Evolutionary conservation across 2,329 filamentous ascomycete genomes (phyloP), one percentile per base, ranked within the genome.

Genomic region (Berkeleyomyces basicola): DNA sequence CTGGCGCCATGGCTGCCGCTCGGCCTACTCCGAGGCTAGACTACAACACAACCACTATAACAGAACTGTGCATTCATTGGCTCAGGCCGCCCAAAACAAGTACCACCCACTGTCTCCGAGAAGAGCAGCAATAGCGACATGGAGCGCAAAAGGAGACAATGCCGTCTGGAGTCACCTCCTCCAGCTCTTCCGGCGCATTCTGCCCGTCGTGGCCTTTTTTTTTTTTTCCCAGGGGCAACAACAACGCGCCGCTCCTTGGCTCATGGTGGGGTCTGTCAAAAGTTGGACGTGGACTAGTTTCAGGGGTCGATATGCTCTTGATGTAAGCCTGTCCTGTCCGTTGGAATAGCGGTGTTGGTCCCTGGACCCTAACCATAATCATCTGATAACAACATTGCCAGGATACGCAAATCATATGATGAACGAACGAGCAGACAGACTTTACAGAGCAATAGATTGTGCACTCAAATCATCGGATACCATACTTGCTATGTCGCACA

Each of bases 241-340:
- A 23, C 23, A 23, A 23, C 23, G 23, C 23, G 23, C 23, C 23
- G 23, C 23, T 23, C 43, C 31, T 36, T 59, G 16, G 58, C 23
- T 9, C 37, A 40, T 61, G 14, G 58, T 59, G 58, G 58, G 42
- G 31, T 59, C 14, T 16, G 42, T 46, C 39, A 59, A 59, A 53
- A 53, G 39, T 44, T 46, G 7, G 46, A 46, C 58, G 23, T 46
- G 42, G 31, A 37, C 43, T 51, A 58, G 58, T 64, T 61, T 61
- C 58, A 61, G 58, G 58, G 62, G 58, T 61, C 46, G 14, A n/a
- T 37, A 11, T 40, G 51, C 16, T 42, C 62, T 36, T 43, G 57
- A 51, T 14, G n/a, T 14, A 23, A 43, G 16, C 53, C 43, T n/a
- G 42, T 51, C 23, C 11, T 43, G 14, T 55, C 40, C 9, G 53